phyloP scores from a whole-genome alignment of 2,329 filamentous ascomycete genomes.

The Colletotrichum falcatum region DNA sequence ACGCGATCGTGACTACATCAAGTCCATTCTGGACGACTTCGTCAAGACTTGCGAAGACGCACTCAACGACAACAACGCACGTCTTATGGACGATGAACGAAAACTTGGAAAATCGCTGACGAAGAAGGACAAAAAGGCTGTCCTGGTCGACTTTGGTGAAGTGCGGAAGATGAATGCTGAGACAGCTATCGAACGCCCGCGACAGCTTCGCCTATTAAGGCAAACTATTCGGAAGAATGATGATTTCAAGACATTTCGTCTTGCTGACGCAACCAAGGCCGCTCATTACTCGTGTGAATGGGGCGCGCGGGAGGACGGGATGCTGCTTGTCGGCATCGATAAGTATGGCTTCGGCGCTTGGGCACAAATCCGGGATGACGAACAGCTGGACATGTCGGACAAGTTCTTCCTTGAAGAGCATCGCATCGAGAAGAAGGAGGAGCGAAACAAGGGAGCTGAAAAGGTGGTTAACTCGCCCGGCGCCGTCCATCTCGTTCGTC shows the following conservation, averaged over 20 bases:
- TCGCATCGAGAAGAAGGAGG: slow-evolving; percentile 97
- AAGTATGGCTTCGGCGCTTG: slow-evolving; percentile 96
- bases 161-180: slow-evolving; percentile 97
- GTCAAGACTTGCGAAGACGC: slow-evolving; percentile 68
- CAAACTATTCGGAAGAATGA: slow-evolving; percentile 74
- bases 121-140: slow-evolving; percentile 98
- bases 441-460: slow-evolving; percentile 82
- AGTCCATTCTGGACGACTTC: slow-evolving; percentile 80
- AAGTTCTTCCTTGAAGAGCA: slow-evolving; percentile 98
- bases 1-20: slow-evolving; percentile 85
- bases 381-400: slow-evolving; percentile 84
- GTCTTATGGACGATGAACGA: slow-evolving; percentile 84
- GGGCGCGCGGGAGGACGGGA: slow-evolving; percentile 94
- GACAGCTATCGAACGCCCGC: slow-evolving; percentile 90
- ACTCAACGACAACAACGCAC: slow-evolving; percentile 75
- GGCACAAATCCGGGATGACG: slow-evolving; percentile 92
- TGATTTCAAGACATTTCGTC: slow-evolving; percentile 84
- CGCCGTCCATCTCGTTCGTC: slow-evolving; percentile 95
- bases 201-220: slow-evolving; percentile 87
- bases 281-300: slow-evolving; percentile 92
- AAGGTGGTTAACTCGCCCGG: slow-evolving; percentile 92
- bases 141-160: slow-evolving; percentile 93
- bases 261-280: slow-evolving; percentile 91
- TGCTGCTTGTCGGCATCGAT: slow-evolving; percentile 94
- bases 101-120: slow-evolving; percentile 84